Evolutionary conservation across 1,284 basidiomycete genomes (phyloP).

Genomic region (Trichosporon sp.): DNA sequence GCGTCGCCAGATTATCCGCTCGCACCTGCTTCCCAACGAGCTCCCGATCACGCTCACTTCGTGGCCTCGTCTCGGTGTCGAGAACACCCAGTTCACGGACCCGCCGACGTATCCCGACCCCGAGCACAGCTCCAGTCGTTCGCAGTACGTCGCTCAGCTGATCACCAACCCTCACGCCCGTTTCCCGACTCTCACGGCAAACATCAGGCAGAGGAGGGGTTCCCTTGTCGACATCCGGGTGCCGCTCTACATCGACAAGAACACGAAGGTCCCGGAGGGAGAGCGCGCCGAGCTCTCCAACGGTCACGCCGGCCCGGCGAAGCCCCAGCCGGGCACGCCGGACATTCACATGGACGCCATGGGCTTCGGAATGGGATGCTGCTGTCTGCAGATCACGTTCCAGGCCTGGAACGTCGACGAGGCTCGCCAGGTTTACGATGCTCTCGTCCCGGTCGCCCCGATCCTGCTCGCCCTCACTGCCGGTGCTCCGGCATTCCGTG

Average conservation of each 20-base stretch:
- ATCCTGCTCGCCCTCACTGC: slow-evolving; percentile 94
- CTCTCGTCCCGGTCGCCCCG: slow-evolving; percentile 88
- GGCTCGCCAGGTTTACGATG: slow-evolving; percentile 91
- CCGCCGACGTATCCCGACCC: slow-evolving; percentile 80
- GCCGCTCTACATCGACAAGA: slow-evolving; percentile 85
- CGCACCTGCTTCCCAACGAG: slow-evolving; percentile 81
- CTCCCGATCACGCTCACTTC: slow-evolving; percentile 90
- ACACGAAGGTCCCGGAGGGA: slow-evolving; percentile 61
- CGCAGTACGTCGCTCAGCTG: slow-evolving; percentile 91
- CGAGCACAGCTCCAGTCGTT: slow-evolving; percentile 71
- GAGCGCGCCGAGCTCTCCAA: slow-evolving; percentile 35
- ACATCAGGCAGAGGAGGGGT: slow-evolving; percentile 85
- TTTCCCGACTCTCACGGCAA: slow-evolving; percentile 90
- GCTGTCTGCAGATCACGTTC: slow-evolving; percentile 96
- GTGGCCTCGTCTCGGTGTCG: slow-evolving; percentile 89
- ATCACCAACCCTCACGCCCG: slow-evolving; percentile 96
- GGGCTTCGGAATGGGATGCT: slow-evolving; percentile 99
- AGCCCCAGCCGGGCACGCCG: slow-evolving; percentile 56
- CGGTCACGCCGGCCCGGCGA: slow-evolving; percentile 42
- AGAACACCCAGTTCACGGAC: slow-evolving; percentile 82
- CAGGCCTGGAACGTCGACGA: slow-evolving; percentile 92
- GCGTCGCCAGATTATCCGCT: slow-evolving; percentile 79
- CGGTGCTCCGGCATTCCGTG: slow-evolving; percentile 90
- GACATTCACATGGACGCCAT: slow-evolving; percentile 99
- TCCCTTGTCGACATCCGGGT: slow-evolving; percentile 96